Evolutionary conservation across 306 rosid species (phyloP), one percentile per base, ranked within the genome.

Genomic region (Spatholobus suberectus): DNA sequence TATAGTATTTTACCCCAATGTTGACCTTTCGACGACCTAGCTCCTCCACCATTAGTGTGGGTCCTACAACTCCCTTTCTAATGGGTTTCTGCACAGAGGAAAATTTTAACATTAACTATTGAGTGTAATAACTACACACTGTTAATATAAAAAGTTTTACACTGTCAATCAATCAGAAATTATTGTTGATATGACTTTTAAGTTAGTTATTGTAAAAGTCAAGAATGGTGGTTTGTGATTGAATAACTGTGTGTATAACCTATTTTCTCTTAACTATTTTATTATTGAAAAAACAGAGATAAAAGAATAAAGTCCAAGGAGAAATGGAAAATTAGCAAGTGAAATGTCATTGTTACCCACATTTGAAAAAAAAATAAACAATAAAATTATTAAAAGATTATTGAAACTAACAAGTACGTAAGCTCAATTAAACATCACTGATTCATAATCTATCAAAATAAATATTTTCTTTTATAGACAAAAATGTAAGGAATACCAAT

Each of bases 21-120:
- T 89, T 85, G 85, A 94, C 86, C 83, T 85, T 96, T 15, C 91
- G 89, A 54, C 91, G 92, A 54, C 99, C 99, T 17, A 88, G 67
- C 85, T 96, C 98, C 87, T 94, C 95, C 81, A 96, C 89, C 99
- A 92, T 89, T 15, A 96, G 92, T 15, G 99, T 85, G 18, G 94
- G 97, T 62, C 98, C 97, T 24, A 82, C 90, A 70, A 92, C 92
- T 62, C 99, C 99, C 78, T 85, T 86, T 88, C 98, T 87, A 59
- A 96, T 91, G 38, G 99, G 99, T 89, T 90, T 90, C 99, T 96
- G 85, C 76, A 83, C 75, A 69, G 20, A 71, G 67, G 12, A 74
- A 72, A 78, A 1, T 51, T 72, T 54, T 61, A 61, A 38, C 78
- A 79, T 43, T 21, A n/a, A 68, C 40, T 11, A 54, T 73, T 61